Evolutionary conservation across 75 land plant genomes (phyloP).

Genomic region (Pinus tabuliformis): DNA sequence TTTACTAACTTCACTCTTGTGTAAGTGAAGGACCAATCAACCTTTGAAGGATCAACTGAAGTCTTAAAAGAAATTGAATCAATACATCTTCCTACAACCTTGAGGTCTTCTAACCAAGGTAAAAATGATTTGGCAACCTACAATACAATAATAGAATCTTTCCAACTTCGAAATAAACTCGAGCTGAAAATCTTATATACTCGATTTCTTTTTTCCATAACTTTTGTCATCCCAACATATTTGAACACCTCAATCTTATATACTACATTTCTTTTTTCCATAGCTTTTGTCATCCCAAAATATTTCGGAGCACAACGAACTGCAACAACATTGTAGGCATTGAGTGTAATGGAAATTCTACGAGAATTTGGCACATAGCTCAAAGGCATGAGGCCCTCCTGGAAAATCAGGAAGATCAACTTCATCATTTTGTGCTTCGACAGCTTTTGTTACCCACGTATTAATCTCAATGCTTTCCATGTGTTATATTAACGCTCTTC

Average conservation of each 20-base stretch:
- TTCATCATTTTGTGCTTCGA: slow-evolving; percentile 39
- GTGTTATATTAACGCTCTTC: no score
- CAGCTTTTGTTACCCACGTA: slow-evolving; percentile 27
- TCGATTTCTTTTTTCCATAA: slow-evolving; percentile 66
- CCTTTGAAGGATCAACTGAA: slow-evolving; percentile 43
- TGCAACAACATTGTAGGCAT: slow-evolving; percentile 54
- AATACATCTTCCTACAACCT: slow-evolving; percentile 65
- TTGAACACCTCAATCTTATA: slow-evolving; percentile 9
- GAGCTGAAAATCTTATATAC: slow-evolving; percentile 63
- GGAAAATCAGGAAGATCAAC: slow-evolving; percentile 60
- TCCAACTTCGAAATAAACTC: slow-evolving; percentile 69
- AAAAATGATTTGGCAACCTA: slow-evolving; percentile 44
- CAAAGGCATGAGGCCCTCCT: slow-evolving; percentile 66
- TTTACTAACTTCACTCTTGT: slow-evolving; percentile 43
- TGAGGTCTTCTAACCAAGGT: slow-evolving; percentile 78
- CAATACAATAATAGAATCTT: slow-evolving; percentile 57
- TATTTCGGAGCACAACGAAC: slow-evolving; percentile 79
- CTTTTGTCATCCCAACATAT: slow-evolving; percentile 76
- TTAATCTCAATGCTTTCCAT: no score
- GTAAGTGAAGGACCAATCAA: slow-evolving; percentile 84
- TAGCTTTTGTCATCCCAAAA: no score
- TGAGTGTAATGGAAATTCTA: slow-evolving; percentile 62
- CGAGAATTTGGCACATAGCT: slow-evolving; percentile 71
- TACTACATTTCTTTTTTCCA: no score
- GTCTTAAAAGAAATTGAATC: slow-evolving; percentile 66